These are phyloP conservation scores for Ceratocystis lukuohia DNA, from an alignment of 2,329 filamentous ascomycete genomes.

Conservation along the genomic window DNA sequence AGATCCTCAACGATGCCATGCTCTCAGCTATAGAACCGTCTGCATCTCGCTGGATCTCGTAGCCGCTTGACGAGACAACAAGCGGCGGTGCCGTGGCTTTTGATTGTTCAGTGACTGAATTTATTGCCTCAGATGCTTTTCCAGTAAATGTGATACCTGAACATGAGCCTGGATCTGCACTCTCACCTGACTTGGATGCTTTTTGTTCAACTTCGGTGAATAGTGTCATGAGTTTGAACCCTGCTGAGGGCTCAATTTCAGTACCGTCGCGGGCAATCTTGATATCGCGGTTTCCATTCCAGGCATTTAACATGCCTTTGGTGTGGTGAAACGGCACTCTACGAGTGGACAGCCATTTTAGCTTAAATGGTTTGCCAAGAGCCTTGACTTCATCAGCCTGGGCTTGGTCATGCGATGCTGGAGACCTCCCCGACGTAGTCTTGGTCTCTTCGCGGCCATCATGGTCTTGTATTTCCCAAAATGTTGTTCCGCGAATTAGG, in stretches of 20 bases:
- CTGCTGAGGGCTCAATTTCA: slow-evolving; percentile 73
- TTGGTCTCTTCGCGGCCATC: slow-evolving; percentile 29
- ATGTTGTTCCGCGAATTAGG: slow-evolving; percentile 84
- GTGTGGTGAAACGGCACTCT: slow-evolving; percentile 81
- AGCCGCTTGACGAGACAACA: neutral
- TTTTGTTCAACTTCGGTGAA: slow-evolving; percentile 49
- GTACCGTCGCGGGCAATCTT: slow-evolving; percentile 94
- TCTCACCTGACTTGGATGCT: neutral
- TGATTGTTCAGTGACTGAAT: neutral
- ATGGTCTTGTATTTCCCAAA: slow-evolving; percentile 58
- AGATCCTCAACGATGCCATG: neutral
- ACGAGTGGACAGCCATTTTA: slow-evolving; percentile 79
- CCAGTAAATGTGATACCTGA: neutral
- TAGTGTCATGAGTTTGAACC: slow-evolving; percentile 60
- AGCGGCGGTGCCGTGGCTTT: neutral
- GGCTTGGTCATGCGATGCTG: slow-evolving; percentile 39
- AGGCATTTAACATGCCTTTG: slow-evolving; percentile 74
- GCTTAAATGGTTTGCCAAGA: slow-evolving; percentile 68
- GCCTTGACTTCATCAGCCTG: slow-evolving; percentile 31
- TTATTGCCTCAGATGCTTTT: neutral
- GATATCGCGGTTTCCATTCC: slow-evolving; percentile 90
- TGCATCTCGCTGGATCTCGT: neutral
- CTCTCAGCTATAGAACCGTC: neutral
- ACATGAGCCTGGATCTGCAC: neutral
- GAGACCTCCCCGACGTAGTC: neutral